Percentiles rank a stretch among this genome's conserved stretches.
phyloP scores from a whole-genome alignment of 208 protist genomes.

The Trichomonas gallinae region DNA sequence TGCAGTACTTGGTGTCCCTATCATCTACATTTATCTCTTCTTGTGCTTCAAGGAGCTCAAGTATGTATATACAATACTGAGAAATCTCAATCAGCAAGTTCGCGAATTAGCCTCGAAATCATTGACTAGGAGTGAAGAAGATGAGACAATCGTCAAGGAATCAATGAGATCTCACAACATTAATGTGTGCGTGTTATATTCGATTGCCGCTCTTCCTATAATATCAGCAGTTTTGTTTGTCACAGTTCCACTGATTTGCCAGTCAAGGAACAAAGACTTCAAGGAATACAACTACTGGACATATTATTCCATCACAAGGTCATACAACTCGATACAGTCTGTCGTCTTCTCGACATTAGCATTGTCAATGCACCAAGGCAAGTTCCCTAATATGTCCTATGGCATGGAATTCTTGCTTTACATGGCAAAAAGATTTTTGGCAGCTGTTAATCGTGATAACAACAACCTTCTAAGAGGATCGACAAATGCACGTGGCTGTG shows the following conservation, averaged over 20 bases:
- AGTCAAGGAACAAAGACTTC: not conserved
- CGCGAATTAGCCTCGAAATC: not conserved
- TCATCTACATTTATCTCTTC: not conserved
- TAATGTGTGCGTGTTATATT: not conserved
- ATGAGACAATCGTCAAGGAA: not conserved
- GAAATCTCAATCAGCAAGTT: not conserved
- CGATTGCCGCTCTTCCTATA: not conserved
- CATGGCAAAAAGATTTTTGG: not conserved
- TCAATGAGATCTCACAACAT: not conserved
- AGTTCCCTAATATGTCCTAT: no score
- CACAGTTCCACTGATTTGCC: not conserved
- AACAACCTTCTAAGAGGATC: not conserved
- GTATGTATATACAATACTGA: not conserved
- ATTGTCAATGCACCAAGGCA: not conserved
- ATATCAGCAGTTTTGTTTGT: not conserved
- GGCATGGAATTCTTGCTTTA: not conserved
- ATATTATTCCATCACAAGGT: not conserved
- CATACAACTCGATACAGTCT: not conserved
- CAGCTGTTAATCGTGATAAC: not conserved
- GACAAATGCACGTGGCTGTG: no score
- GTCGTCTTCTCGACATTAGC: no score
- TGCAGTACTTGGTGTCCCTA: not conserved
- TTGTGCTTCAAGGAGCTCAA: not conserved
- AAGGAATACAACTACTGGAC: not conserved
- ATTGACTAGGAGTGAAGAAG: not conserved